phyloP scores from a whole-genome alignment of 306 rosid species.

The Quercus engelmannii region DNA sequence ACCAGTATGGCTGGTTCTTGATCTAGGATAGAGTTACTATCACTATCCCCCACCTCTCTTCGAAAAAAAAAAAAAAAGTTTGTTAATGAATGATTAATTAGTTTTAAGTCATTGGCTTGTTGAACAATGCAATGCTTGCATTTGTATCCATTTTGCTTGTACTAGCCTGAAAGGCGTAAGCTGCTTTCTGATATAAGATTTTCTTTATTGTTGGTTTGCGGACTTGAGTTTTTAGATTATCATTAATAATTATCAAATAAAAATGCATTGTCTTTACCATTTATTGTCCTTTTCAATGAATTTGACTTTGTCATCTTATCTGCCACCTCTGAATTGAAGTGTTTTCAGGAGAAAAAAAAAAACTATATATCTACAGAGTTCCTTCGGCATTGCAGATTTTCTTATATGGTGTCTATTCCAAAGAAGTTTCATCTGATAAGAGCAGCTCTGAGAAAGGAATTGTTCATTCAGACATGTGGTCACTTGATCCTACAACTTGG shows the following conservation, averaged over 20 bases:
- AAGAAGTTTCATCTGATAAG: conserved; percentile 88
- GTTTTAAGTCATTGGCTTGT: background rate
- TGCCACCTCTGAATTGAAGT: background rate
- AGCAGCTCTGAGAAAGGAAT: conserved; percentile 71
- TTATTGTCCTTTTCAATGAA: background rate
- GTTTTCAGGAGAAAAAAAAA: background rate
- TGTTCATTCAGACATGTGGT: conserved; percentile 93
- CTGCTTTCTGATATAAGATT: background rate
- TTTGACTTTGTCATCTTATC: background rate
- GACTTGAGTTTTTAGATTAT: background rate
- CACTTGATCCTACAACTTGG: conserved; percentile 98
- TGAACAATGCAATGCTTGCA: background rate
- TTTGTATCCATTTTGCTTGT: too few relatives aligned
- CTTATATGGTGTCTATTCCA: conserved; percentile 95
- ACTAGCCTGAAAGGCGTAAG: background rate
- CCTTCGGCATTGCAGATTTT: conserved; percentile 62
- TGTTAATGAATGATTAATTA: background rate
- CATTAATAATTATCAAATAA: background rate
- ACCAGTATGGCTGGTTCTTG: background rate
- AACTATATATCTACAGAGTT: background rate
- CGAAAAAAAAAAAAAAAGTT: too few relatives aligned
- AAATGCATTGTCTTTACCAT: background rate
- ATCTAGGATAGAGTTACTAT: background rate
- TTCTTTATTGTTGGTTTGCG: background rate
- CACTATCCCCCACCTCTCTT: too few relatives aligned